Conservation (phyloP, 352 stramenopile genomes). For the Peronosclerospora sorghi region DNA sequence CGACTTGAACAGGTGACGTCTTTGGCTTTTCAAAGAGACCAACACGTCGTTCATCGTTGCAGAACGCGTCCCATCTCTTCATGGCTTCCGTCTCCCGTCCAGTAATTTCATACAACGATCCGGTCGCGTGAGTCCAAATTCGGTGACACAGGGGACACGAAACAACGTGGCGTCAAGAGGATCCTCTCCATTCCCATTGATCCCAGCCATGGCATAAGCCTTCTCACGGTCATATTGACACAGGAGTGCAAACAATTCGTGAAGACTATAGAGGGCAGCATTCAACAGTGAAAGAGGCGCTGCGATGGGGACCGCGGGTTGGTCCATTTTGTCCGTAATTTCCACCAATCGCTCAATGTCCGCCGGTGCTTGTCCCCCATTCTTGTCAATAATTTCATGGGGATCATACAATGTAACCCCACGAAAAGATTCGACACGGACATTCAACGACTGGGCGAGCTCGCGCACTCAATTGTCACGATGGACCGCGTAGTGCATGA, state of each 20-base stretch:
- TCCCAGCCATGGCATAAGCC: slow-evolving; percentile 19
- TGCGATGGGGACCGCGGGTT: slow-evolving; percentile 35
- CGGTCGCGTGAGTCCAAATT: slow-evolving; percentile 26
- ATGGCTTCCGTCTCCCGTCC: slow-evolving; percentile 48
- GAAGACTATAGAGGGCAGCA: slow-evolving; percentile 11
- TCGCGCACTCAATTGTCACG: slow-evolving; percentile 32
- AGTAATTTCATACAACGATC: slow-evolving; percentile 34
- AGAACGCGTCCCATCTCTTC: slow-evolving; percentile 43
- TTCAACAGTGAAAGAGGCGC: slow-evolving; percentile 17
- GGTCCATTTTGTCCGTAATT: slow-evolving; percentile 38
- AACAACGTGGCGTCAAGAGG: slow-evolving; percentile 17
- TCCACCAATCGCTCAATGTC: slow-evolving; percentile 48
- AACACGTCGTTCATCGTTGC: slow-evolving; percentile 53
- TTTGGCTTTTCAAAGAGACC: slow-evolving; percentile 94
- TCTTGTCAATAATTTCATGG: slow-evolving; percentile 38
- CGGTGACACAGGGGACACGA: slow-evolving; percentile 25
- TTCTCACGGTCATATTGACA: slow-evolving; percentile 6
- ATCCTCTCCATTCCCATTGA: not conserved
- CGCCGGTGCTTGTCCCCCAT: slow-evolving; percentile 26
- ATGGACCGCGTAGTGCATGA: slow-evolving; percentile 34
- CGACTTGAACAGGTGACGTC: slow-evolving; percentile 78
- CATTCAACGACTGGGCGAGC: slow-evolving; percentile 22
- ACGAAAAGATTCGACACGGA: slow-evolving; percentile 25
- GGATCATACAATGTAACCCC: slow-evolving; percentile 52
- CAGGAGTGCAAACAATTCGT: slow-evolving; percentile 22